Conservation (phyloP, 441 rosid species). For the Croton laevigatus region DNA sequence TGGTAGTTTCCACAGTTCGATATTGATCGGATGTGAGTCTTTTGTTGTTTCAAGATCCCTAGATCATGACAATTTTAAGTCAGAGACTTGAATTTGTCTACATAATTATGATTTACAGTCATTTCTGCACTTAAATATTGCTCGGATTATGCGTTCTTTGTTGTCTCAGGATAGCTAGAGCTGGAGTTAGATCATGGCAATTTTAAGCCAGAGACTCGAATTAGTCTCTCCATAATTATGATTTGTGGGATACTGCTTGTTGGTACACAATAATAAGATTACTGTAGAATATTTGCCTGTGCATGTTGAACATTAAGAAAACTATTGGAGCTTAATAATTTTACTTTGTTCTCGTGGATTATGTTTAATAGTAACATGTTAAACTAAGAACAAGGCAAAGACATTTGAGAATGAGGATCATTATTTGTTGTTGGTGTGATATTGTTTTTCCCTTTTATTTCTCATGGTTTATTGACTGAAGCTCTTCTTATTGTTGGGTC, state of each 20-base stretch:
- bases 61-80: neutral
- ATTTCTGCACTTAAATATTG: neutral
- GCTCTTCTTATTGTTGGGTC: neutral
- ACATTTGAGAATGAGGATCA: neutral
- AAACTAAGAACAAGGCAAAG: neutral
- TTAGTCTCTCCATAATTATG: neutral
- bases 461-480: neutral
- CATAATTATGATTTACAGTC: neutral
- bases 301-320: neutral
- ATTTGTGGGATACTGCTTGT: neutral
- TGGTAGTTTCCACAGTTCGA: neutral
- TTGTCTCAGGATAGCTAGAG: neutral
- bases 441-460: neutral
- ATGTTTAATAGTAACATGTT: neutral
- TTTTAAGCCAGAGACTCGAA: neutral
- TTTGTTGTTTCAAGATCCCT: neutral
- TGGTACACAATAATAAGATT: neutral
- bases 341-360: neutral
- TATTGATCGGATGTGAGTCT: neutral
- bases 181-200: neutral
- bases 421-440: slow-evolving; percentile 3
- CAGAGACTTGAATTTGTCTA: no score
- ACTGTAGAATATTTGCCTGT: neutral
- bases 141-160: slow-evolving; percentile 1
- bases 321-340: neutral